Evolutionary conservation across 768 basidiomycete genomes (phyloP), one percentile per base, ranked within the genome.

Genomic region (Pleurotus ostreatus): DNA sequence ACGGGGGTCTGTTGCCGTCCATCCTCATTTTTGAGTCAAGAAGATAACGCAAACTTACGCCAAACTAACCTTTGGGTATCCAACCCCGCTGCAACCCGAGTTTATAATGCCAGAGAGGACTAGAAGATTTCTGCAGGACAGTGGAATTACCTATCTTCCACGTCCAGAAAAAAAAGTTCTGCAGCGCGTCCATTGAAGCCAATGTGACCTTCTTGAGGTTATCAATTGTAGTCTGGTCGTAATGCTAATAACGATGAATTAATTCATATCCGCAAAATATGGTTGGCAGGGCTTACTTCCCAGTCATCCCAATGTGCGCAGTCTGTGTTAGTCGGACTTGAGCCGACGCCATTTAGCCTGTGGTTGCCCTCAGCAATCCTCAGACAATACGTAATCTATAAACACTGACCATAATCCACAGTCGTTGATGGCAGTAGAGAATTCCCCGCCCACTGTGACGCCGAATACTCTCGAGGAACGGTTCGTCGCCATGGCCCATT

Each of bases 81-180:
- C 91, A 97, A 6, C 93, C 93, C 56, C 85, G 73, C 64, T 89
- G 77, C 55, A 93, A 72, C n/a, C 94, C 94, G 38, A 94, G 84
- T 65, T 82, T 78, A 74, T 96, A 97, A 54, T 90, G 85, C 94
- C 94, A 96, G 60, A 88, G 81, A 7, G 92, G 90, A 22, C 81
- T 73, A 45, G 86, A 83, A 11, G 89, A 83, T 25, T 81, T 84
- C 26, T 84, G 85, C 43, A 81, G 77, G 1, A 70, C 67, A 3
- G 85, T 81, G n/a, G 90, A 92, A 66, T 88, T 85, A 49, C 92
- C 91, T 57, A 95, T 93, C 71, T 92, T 93, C 91, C 92, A 96
- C 0, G 91, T 94, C 94, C 94, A 97, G 78, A 92, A 95, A 78
- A 95, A 96, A 79, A 82, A 94, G 69, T 95, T 88, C 76, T 93